Evolutionary conservation across 495 filamentous ascomycete genomes (phyloP), one percentile per base, ranked within the genome.

Genomic region (Symbiotaphrina buchneri): DNA sequence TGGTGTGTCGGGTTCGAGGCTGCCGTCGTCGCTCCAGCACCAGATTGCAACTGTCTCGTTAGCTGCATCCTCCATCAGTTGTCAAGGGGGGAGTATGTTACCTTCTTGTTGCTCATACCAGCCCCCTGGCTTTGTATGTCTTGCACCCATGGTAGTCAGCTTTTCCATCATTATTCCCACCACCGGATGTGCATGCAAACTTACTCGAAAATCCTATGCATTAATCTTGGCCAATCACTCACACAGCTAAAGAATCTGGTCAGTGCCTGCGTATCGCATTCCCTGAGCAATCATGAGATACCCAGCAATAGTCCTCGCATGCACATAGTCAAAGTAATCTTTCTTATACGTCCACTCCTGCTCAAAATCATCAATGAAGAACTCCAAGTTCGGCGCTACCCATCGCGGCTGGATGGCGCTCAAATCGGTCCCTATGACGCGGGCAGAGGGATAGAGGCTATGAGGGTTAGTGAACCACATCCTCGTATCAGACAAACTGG

Each of bases 81-180:
- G n/a, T n/a, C n/a, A n/a, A n/a, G n/a, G n/a, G n/a, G n/a, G n/a
- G n/a, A 48, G 47, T 4, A 55, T 47, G 32, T 70, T 55, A 28
- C 65, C 54, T 4, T 69, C 61, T 23, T 65, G 55, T 14, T 67
- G 53, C 45, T 77, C 73, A 34, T 68, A 47, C 34, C 55, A 72
- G 18, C 68, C 72, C n/a, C 65, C 60, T 3, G 70, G 67, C 18
- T 54, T 54, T 3, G 68, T 46, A 31, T 62, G 56, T 4, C 53
- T 56, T n/a, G n/a, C n/a, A n/a, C n/a, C n/a, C n/a, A n/a, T n/a
- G n/a, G n/a, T n/a, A n/a, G n/a, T n/a, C n/a, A n/a, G n/a, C n/a
- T n/a, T n/a, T n/a, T n/a, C n/a, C n/a, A n/a, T n/a, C n/a, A n/a
- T n/a, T n/a, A n/a, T n/a, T n/a, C n/a, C n/a, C n/a, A n/a, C n/a